A percentile compares a stretch with the other conserved stretches of the same genome.
These are phyloP conservation scores for Inga laurina DNA, from an alignment of 306 rosid genomes.

Conservation along the genomic window DNA sequence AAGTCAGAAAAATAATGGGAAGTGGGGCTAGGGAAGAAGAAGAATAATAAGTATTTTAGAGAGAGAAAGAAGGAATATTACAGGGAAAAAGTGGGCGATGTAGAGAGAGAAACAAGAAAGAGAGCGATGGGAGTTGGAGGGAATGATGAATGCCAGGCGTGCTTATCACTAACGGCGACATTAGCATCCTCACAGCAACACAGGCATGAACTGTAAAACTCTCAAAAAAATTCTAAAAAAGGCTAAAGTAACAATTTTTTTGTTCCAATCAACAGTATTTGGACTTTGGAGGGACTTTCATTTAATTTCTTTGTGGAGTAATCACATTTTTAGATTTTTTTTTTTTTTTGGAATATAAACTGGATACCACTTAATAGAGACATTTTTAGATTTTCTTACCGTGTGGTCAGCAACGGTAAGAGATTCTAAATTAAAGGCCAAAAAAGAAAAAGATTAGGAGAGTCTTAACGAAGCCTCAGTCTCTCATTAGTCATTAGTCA, in stretches of 20 bases:
- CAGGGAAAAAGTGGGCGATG: conserved; percentile 35
- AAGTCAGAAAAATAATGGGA: conserved; percentile 41
- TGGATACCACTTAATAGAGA: too few relatives aligned
- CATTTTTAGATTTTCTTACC: background rate
- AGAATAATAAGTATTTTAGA: conserved; percentile 42
- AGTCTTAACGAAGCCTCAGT: background rate
- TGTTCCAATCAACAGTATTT: background rate
- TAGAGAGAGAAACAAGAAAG: conserved; percentile 37
- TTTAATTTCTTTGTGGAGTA: background rate
- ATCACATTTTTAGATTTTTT: background rate
- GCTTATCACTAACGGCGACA: conserved; percentile 94
- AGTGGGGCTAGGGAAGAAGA: conserved; percentile 42
- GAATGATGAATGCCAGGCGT: conserved; percentile 98
- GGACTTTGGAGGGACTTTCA: background rate
- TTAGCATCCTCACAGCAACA: conserved; percentile 49
- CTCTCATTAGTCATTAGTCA: background rate
- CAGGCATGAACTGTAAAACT: conserved; percentile 66
- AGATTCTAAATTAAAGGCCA: background rate
- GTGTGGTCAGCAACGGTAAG: background rate
- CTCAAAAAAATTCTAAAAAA: background rate
- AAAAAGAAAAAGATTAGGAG: background rate
- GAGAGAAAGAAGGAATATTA: conserved; percentile 45
- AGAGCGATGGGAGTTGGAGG: conserved; percentile 60
- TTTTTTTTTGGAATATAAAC: too few relatives aligned
- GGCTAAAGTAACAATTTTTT: background rate